Percentiles rank a stretch among this genome's conserved stretches.
phyloP scores from a whole-genome alignment of 2,329 filamentous ascomycete genomes.

The Hortaea werneckii region DNA sequence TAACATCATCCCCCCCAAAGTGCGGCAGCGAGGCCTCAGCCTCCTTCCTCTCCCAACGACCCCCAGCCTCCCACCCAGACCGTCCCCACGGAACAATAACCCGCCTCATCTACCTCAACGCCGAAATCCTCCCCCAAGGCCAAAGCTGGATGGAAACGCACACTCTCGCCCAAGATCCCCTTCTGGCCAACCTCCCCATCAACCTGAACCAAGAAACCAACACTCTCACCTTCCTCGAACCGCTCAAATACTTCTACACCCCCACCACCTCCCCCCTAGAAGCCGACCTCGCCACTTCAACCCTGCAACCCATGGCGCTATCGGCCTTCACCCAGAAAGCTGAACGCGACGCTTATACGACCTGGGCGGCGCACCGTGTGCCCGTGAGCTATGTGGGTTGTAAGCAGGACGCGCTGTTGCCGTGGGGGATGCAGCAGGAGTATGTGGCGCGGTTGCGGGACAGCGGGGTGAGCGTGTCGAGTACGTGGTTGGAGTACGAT shows the following conservation, averaged over 20 bases:
- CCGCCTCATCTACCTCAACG: background rate
- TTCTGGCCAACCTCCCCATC: background rate
- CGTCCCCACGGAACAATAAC: background rate
- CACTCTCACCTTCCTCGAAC: background rate
- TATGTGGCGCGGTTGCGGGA: background rate
- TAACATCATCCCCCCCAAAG: background rate
- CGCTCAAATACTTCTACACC: background rate
- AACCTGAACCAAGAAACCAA: background rate
- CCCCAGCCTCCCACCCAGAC: background rate
- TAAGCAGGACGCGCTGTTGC: background rate
- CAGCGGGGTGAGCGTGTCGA: background rate
- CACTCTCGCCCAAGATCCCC: background rate
- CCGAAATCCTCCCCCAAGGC: background rate
- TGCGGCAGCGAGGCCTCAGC: background rate
- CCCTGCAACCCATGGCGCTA: background rate
- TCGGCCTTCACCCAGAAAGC: background rate
- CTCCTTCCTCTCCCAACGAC: background rate
- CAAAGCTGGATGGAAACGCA: background rate
- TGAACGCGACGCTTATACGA: background rate
- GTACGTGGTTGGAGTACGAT: background rate
- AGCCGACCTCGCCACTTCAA: background rate
- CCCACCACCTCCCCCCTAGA: background rate
- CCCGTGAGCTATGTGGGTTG: background rate
- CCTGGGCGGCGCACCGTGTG: background rate
- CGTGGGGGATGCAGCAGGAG: background rate